Evolutionary conservation across 441 rosid genomes (phyloP).

Genomic region (Theobroma grandiflorum): DNA sequence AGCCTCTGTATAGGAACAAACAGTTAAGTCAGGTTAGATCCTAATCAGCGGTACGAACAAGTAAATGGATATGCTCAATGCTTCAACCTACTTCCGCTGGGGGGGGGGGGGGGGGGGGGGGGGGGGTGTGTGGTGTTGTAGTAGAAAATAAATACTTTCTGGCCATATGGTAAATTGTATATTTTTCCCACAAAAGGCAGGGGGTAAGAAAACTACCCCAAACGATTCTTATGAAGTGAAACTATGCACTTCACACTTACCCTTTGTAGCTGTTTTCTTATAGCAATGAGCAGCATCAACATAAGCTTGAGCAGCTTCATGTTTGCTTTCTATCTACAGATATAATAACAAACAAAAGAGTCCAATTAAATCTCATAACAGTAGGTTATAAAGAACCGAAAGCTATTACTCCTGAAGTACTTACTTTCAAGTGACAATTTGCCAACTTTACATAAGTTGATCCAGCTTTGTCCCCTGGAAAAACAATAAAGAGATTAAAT

Average conservation of each 20-base stretch:
- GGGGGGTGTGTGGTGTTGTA: no score
- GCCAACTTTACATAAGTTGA: conserved; percentile 77
- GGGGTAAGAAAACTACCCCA: not conserved
- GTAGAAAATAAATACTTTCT: no score
- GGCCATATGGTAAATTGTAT: no score
- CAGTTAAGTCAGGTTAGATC: not conserved
- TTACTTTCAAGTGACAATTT: conserved; percentile 84
- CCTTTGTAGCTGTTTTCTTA: conserved; percentile 84
- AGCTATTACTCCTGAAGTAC: not conserved
- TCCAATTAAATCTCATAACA: conserved; percentile 11
- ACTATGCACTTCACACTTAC: conserved; percentile 43
- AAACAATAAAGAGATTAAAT: not conserved
- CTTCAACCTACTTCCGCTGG: no score
- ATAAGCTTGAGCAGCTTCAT: conserved; percentile 94
- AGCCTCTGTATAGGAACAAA: conserved; percentile 67
- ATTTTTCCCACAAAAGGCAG: no score
- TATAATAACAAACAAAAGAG: conserved; percentile 7
- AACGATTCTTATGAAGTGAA: not conserved
- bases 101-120: no score
- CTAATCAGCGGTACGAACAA: no score
- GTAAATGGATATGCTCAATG: no score
- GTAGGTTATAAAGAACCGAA: not conserved
- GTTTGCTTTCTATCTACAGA: conserved; percentile 88
- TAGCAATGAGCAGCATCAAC: conserved; percentile 96
- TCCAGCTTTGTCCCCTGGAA: conserved; percentile 93